Evolutionary conservation across 2,329 filamentous ascomycete species (phyloP), one percentile per base, ranked within the genome.

Genomic region (Xylaria polymorpha): DNA sequence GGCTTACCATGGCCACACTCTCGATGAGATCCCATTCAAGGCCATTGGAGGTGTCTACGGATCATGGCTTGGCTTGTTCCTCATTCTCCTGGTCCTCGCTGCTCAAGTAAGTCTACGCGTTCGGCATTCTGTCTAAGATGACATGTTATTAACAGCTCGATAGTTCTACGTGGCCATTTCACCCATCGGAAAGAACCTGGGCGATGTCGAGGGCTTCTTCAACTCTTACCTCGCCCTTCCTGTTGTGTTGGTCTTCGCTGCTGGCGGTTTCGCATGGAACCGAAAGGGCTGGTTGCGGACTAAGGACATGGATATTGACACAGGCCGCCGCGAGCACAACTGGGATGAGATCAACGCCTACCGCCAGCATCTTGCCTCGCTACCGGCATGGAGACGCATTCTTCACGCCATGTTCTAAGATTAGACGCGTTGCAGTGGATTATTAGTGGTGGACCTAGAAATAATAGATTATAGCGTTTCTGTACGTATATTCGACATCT

Each of bases 21-120:
- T 91, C 1, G 86, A 90, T 50, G 91, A 93, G 79, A 86, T 94
- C 15, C 88, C 91, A 0, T 93, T 91, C 81, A 79, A 83, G 61
- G 88, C 89, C 1, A 81, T 87, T 48, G 83, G 84, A 43, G 91
- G 91, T 46, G 83, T 92, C 3, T 82, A 80, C 8, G 91, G 91
- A 20, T 92, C 89, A 0, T 92, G 84, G 80, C 51, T 92, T 4
- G 91, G 91, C 7, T 79, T 93, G 4, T 65, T 77, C 43, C 83
- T 92, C 39, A 87, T 88, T 71, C 72, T 86, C 12, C 70, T 91
- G 1, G 86, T 90, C 7, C 79, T 90, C 35, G 79, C 86, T 35
- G 87, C 87, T 12, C 86, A 88, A 77, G 75, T 83, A 71, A 74
- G 82, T 75, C 61, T 74, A 67, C 0, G 0, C 29, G 35, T 7